phyloP scores from a whole-genome alignment of 2,329 filamentous ascomycete genomes.

The Cryphonectria naterciae region DNA sequence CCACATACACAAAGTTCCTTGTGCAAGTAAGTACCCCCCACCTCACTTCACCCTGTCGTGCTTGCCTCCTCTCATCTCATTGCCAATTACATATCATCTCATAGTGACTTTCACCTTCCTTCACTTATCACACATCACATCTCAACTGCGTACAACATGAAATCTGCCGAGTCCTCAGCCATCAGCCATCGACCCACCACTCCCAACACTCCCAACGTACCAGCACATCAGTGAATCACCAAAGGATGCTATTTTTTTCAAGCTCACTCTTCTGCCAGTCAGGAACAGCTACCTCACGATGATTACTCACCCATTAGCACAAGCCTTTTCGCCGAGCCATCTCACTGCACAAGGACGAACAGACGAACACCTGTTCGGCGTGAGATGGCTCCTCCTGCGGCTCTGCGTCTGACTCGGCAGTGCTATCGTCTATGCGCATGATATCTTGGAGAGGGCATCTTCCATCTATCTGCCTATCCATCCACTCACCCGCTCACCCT shows the following conservation, averaged over 20 bases:
- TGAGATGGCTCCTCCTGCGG: not conserved
- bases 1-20: not conserved
- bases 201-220: not conserved
- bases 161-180: not conserved
- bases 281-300: not conserved
- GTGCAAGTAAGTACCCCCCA: not conserved
- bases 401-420: not conserved
- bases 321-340: not conserved
- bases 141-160: not conserved
- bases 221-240: not conserved
- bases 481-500: not conserved
- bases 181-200: not conserved
- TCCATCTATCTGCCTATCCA: not conserved
- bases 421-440: not conserved
- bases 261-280: not conserved
- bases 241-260: not conserved
- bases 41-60: not conserved
- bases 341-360: not conserved
- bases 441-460: not conserved
- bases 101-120: not conserved
- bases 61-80: not conserved
- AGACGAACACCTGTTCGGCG: not conserved
- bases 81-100: not conserved
- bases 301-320: not conserved
- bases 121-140: not conserved